These are phyloP conservation scores for Ophiostoma triangulosporum DNA, from an alignment of 2,329 filamentous ascomycete genomes.

Conservation along the genomic window DNA sequence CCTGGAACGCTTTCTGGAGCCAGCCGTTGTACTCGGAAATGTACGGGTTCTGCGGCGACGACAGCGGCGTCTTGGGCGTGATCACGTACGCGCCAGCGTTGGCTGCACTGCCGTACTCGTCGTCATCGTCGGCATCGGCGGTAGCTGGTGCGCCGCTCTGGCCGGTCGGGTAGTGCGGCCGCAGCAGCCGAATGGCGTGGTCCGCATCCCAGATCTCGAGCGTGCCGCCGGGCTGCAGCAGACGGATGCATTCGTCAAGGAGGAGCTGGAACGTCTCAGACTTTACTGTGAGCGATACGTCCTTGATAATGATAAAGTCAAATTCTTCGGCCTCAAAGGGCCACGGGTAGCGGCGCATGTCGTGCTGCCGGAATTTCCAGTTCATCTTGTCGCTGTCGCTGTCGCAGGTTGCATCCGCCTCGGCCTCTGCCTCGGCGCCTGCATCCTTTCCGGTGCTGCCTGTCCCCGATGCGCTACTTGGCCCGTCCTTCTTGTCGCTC, in stretches of 20 bases:
- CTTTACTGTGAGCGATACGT: conserved; percentile 55
- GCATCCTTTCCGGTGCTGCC: neutral
- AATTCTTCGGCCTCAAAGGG: conserved; percentile 72
- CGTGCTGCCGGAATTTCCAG: conserved; percentile 82
- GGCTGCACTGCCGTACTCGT: conserved; percentile 50
- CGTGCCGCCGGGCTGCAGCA: conserved; percentile 64
- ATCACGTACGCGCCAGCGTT: conserved; percentile 70
- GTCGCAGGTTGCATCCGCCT: conserved; percentile 19
- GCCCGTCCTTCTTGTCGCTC: neutral
- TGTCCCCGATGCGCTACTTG: neutral
- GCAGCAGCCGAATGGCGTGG: conserved; percentile 67
- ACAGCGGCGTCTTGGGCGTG: conserved; percentile 69
- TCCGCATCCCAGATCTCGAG: conserved; percentile 88
- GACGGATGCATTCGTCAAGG: conserved; percentile 61
- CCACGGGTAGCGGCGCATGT: conserved; percentile 60
- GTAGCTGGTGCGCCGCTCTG: no score
- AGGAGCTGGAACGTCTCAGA: conserved; percentile 41
- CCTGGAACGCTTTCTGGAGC: conserved; percentile 63
- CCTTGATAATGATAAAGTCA: conserved; percentile 80
- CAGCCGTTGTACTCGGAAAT: conserved; percentile 74
- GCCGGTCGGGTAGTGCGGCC: conserved; percentile 57
- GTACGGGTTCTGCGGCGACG: conserved; percentile 66
- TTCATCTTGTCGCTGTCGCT: conserved; percentile 50
- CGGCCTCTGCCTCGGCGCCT: neutral
- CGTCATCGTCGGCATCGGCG: conserved; percentile 37